Evolutionary conservation across 805 yeast species (phyloP).

Genomic region (Zygotorulaspora sp.): DNA sequence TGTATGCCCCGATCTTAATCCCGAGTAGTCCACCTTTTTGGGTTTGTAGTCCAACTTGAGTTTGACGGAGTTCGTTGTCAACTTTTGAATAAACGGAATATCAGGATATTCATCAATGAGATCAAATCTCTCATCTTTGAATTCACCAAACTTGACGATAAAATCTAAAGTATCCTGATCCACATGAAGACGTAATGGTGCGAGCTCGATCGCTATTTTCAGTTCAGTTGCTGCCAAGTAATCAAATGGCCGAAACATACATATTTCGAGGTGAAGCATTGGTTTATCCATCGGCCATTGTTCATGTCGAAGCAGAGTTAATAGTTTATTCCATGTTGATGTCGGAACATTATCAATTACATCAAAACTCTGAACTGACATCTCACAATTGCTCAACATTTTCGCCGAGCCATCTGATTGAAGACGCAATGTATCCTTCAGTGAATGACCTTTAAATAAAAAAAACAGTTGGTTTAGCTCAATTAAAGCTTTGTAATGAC

Average conservation of each 20-base stretch:
- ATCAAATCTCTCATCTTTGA: slow-evolving; percentile 65
- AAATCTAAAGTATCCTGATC: slow-evolving; percentile 94
- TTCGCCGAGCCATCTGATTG: slow-evolving; percentile 38
- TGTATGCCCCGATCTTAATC: slow-evolving; percentile 75
- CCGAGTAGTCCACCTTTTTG: slow-evolving; percentile 77
- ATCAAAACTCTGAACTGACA: slow-evolving; percentile 52
- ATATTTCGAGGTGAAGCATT: slow-evolving; percentile 52
- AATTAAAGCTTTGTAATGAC: slow-evolving; percentile 51
- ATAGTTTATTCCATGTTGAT: slow-evolving; percentile 87
- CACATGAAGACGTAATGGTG: slow-evolving; percentile 78
- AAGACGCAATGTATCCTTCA: slow-evolving; percentile 42
- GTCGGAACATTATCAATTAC: slow-evolving; percentile 74
- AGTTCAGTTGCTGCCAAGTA: slow-evolving; percentile 66
- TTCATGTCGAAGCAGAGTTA: slow-evolving; percentile 61
- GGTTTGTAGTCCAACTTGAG: slow-evolving; percentile 88
- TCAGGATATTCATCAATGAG: slow-evolving; percentile 59
- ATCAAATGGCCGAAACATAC: slow-evolving; percentile 61
- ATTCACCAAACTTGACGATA: slow-evolving; percentile 71
- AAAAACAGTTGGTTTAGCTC: slow-evolving; percentile 53
- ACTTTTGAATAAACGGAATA: slow-evolving; percentile 60
- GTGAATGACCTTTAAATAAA: slow-evolving; percentile 42
- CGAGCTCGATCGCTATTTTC: slow-evolving; percentile 44
- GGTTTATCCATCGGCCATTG: slow-evolving; percentile 60
- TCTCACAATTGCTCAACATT: slow-evolving; percentile 44
- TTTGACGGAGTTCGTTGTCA: slow-evolving; percentile 54